Evolutionary conservation across 352 stramenopile species (phyloP).

Genomic region (Phytophthora cactorum): DNA sequence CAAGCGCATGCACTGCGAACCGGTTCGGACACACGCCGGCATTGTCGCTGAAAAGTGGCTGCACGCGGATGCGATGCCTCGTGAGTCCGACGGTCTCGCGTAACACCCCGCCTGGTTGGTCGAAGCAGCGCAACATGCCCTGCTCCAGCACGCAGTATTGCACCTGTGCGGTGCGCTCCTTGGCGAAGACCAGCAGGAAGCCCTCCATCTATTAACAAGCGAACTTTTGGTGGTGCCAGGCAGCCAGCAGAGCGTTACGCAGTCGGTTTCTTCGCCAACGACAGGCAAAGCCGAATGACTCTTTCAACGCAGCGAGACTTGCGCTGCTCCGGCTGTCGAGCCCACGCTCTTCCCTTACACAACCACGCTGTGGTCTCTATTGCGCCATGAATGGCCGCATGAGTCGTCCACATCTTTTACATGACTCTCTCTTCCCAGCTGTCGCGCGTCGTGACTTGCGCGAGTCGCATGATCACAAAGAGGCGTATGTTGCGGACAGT

Average conservation of each 20-base stretch:
- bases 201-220: conserved; percentile 60
- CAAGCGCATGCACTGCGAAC: conserved; percentile 58
- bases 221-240: conserved; percentile 21
- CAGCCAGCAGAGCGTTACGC: conserved; percentile 11
- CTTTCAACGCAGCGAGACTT: conserved; percentile 18
- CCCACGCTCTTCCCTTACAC: conserved; percentile 20
- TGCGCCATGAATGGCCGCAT: conserved; percentile 8
- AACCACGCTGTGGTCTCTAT: conserved; percentile 22
- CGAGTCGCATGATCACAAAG: conserved; percentile 13
- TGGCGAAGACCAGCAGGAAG: conserved; percentile 68
- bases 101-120: conserved; percentile 42
- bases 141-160: conserved; percentile 79
- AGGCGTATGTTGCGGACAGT: background rate
- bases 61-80: conserved; percentile 66
- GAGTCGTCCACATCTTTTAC: conserved; percentile 27
- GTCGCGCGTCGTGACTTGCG: conserved; percentile 20
- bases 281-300: conserved; percentile 26
- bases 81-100: conserved; percentile 62
- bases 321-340: conserved; percentile 16
- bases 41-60: conserved; percentile 45
- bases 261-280: conserved; percentile 18
- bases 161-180: conserved; percentile 47
- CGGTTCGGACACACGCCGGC: conserved; percentile 67
- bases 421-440: conserved; percentile 29
- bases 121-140: conserved; percentile 61